Conservation (phyloP, 805 yeast species). For the Wickerhamiella slavikovae region DNA sequence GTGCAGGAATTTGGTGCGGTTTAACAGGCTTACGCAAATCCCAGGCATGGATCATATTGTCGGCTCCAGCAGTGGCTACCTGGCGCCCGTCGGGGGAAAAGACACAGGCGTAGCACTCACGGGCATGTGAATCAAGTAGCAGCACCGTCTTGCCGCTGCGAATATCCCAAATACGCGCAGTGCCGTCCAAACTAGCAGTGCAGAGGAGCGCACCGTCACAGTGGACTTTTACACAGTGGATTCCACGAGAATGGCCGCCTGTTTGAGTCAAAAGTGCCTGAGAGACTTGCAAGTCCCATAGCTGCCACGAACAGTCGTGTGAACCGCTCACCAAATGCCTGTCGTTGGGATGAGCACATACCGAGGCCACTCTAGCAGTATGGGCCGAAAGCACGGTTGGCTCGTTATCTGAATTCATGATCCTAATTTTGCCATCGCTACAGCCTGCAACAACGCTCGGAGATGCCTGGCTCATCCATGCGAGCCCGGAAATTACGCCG, state of each 20-base stretch:
- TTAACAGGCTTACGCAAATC: slow-evolving; percentile 41
- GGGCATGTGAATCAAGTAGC: slow-evolving; percentile 43
- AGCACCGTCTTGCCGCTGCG: slow-evolving; percentile 50
- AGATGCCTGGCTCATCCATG: slow-evolving; percentile 31
- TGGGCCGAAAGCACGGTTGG: slow-evolving; percentile 22
- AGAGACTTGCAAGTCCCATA: slow-evolving; percentile 49
- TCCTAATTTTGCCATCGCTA: slow-evolving; percentile 22
- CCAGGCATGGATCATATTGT: slow-evolving; percentile 66
- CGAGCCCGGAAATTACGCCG: slow-evolving; percentile 53
- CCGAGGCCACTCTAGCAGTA: slow-evolving; percentile 34
- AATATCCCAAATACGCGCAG: slow-evolving; percentile 66
- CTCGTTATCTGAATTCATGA: slow-evolving; percentile 11
- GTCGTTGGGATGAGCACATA: slow-evolving; percentile 47
- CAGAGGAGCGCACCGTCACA: slow-evolving; percentile 59
- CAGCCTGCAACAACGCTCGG: slow-evolving; percentile 24
- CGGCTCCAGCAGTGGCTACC: slow-evolving; percentile 70
- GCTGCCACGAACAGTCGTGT: slow-evolving; percentile 68
- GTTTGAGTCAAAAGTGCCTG: slow-evolving; percentile 40
- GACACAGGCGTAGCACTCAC: slow-evolving; percentile 46
- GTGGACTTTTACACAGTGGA: slow-evolving; percentile 31
- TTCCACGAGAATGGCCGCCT: slow-evolving; percentile 74
- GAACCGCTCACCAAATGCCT: slow-evolving; percentile 47
- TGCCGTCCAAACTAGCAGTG: slow-evolving; percentile 61
- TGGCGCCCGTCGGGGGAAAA: slow-evolving; percentile 65
- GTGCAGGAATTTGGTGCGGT: slow-evolving; percentile 42